Conservation (phyloP, 2,329 filamentous ascomycete species). For the Knufia petricola region DNA sequence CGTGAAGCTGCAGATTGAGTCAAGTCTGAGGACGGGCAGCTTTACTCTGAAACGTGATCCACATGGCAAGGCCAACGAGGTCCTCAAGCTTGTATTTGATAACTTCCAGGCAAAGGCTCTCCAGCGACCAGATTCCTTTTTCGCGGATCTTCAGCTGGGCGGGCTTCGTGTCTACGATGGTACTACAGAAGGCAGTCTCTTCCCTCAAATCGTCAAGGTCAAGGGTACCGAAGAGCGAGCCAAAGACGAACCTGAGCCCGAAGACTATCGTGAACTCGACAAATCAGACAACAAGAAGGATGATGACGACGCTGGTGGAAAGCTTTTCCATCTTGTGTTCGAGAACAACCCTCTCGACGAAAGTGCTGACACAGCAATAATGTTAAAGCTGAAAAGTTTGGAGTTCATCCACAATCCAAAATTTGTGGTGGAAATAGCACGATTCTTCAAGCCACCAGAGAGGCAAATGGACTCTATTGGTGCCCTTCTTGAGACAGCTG, state of each 20-base stretch:
- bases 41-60: constrained; percentile 86
- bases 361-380: constrained; percentile 81
- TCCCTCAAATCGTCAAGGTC: constrained; percentile 88
- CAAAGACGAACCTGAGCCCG: constrained; percentile 40
- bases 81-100: constrained; percentile 88
- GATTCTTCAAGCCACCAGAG: constrained; percentile 94
- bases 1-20: constrained; percentile 84
- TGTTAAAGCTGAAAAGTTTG: constrained; percentile 84
- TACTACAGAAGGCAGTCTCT: constrained; percentile 81
- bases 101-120: constrained; percentile 84
- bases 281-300: constrained; percentile 32
- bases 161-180: constrained; percentile 92
- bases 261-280: constrained; percentile 32
- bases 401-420: constrained; percentile 97
- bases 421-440: constrained; percentile 79
- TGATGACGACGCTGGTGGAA: constrained; percentile 48
- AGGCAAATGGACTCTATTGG: constrained; percentile 97
- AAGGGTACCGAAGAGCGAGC: constrained; percentile 66
- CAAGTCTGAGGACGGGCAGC: constrained; percentile 87
- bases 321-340: constrained; percentile 84
- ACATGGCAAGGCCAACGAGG: constrained; percentile 65
- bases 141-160: constrained; percentile 81
- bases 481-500: constrained; percentile 88
- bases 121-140: constrained; percentile 80
- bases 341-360: constrained; percentile 93